Base-by-base conservation (phyloP, 2,329 filamentous ascomycete genomes). In the Colletotrichum paranaense region DNA sequence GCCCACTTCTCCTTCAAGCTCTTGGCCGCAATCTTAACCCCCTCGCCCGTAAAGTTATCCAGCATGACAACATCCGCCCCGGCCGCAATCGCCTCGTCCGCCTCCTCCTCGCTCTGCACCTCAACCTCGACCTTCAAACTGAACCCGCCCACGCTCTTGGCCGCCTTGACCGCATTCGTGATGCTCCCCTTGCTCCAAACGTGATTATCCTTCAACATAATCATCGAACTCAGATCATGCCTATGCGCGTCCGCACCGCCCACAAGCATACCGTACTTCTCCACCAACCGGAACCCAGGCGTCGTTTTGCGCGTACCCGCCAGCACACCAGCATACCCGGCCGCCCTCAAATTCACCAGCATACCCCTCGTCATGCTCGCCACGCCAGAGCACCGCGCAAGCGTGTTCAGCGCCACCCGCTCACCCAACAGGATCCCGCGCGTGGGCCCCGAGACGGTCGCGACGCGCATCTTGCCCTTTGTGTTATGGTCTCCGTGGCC, bases 141-240 rank as follows among this genome's bases (percentile, higher is more conserved):
- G 83, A 98, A 99, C 0, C 97, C 97, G 9, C 92, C 96, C 0
- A 93, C 94, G 12, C 92, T 88, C 81, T 94, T 94, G 28, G 97
- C 97, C 2, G 96, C 94, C 53, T 87, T 86, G 28, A 99, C 95
- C 6, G 97, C 97, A 26, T 93, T 91, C 1, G 93, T 92, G 82
- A 99, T 98, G 80, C 93, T 94, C 30, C 93, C 93, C 67, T 93
- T 92, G 75, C 94, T 95, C 93, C 96, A 98, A 70, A 99, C 93
- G 84, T 99, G 97, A 84, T 99, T 99, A 84, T 99, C 97, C 86
- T 99, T 99, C 76, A 99, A 88, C 97, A 99, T 99, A 69, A 95
- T 95, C 97, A 99, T 98, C 76, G 92, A 90, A 81, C 92, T 94
- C 69, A 99, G 87, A 82, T 99, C 97, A 84, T 98, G 94, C 38